Percentiles rank a stretch among this genome's conserved stretches.
phyloP scores from a whole-genome alignment of 2,329 filamentous ascomycete genomes.

The Colletotrichum sp. region DNA sequence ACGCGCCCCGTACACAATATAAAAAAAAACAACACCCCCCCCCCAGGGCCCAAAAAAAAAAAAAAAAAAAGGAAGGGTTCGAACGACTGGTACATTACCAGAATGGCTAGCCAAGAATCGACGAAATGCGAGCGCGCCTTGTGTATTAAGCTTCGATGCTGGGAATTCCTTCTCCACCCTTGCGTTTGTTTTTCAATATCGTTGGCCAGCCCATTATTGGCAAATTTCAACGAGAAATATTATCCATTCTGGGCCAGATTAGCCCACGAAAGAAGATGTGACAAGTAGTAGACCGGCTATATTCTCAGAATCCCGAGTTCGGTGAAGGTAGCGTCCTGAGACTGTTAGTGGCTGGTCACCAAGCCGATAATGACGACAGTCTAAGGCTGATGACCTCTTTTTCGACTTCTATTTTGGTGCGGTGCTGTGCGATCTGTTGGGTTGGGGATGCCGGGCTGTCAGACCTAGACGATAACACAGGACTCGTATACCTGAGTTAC shows the following conservation, averaged over 20 bases:
- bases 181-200: not conserved
- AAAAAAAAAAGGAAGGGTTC: not conserved
- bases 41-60: not conserved
- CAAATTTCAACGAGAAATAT: not conserved
- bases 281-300: not conserved
- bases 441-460: not conserved
- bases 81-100: not conserved
- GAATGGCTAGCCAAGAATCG: not conserved
- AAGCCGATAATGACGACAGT: not conserved
- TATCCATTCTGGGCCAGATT: constrained; percentile 4
- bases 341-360: not conserved
- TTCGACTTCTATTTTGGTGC: not conserved
- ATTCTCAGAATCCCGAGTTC: not conserved
- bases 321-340: not conserved
- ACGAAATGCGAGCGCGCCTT: not conserved
- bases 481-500: not conserved
- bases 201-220: not conserved
- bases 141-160: not conserved
- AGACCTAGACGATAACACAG: not conserved
- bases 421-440: not conserved
- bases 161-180: not conserved
- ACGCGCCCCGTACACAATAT: too few relatives aligned
- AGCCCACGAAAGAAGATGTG: not conserved
- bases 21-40: not conserved
- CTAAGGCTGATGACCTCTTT: not conserved